These are phyloP conservation scores for Kwoniella dejecticola DNA, from an alignment of 768 basidiomycete genomes.

Conservation along the genomic window DNA sequence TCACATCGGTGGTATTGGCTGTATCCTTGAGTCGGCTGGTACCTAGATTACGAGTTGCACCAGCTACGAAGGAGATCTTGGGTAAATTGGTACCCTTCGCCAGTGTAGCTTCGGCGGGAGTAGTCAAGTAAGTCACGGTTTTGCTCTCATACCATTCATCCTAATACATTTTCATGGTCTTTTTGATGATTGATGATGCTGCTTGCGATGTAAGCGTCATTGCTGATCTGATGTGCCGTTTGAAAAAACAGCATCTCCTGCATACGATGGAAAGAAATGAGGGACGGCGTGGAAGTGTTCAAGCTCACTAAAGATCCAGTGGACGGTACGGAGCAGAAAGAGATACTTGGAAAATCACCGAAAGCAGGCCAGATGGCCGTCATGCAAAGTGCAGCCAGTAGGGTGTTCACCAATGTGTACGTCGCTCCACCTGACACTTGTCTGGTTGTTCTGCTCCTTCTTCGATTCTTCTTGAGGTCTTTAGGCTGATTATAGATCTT, in stretches of 20 bases:
- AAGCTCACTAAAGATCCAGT: slow-evolving; percentile 38
- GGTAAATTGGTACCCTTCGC: slow-evolving; percentile 56
- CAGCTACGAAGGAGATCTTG: slow-evolving; percentile 42
- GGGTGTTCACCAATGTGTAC: slow-evolving; percentile 58
- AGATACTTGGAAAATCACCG: slow-evolving; percentile 54
- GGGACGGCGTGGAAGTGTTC: slow-evolving; percentile 55
- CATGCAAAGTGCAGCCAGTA: slow-evolving; percentile 55
- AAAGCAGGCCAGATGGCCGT: slow-evolving; percentile 57
- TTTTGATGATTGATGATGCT: too few species aligned
- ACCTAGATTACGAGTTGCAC: slow-evolving; percentile 47
- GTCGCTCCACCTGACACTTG: slow-evolving; percentile 21
- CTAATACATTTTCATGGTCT: too few species aligned
- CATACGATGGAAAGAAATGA: slow-evolving; percentile 58
- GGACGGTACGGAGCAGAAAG: slow-evolving; percentile 40
- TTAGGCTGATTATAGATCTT: background rate
- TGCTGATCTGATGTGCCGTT: background rate
- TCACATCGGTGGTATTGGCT: slow-evolving; percentile 57
- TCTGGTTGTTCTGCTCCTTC: too few species aligned
- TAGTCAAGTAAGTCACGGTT: slow-evolving; percentile 55
- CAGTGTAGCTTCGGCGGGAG: slow-evolving; percentile 57
- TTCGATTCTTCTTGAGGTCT: too few species aligned
- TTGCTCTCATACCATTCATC: too few species aligned
- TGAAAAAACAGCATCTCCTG: slow-evolving; percentile 49
- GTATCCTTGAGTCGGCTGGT: slow-evolving; percentile 56
- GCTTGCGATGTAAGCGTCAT: too few species aligned